Evolutionary conservation across 257 asterid genomes (phyloP).

Genomic region (Sherardia arvensis): DNA sequence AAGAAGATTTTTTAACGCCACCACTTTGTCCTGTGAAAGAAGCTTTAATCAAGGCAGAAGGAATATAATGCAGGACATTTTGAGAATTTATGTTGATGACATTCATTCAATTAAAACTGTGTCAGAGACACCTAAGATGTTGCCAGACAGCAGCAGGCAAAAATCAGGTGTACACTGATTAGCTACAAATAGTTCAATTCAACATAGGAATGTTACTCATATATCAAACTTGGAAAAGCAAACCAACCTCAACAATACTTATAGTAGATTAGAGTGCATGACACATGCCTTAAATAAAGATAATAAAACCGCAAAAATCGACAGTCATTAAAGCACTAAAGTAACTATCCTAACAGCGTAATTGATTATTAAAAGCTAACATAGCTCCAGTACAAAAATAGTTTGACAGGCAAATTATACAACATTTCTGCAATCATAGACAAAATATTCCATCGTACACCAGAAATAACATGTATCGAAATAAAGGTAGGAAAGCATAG

Average conservation of each 20-base stretch:
- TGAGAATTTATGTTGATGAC: not conserved
- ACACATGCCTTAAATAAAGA: not conserved
- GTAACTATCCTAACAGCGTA: not conserved
- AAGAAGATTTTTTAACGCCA: not conserved
- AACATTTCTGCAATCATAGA: not conserved
- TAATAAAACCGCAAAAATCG: not conserved
- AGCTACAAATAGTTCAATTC: not conserved
- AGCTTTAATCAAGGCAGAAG: not conserved
- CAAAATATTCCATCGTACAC: not conserved
- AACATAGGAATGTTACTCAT: not conserved
- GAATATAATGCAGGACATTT: not conserved
- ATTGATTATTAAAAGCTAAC: not conserved
- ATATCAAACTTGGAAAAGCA: not conserved
- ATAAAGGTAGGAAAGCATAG: not conserved
- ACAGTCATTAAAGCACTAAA: not conserved
- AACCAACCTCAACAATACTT: not conserved
- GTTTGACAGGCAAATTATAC: not conserved
- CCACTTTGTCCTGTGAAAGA: slow-evolving; percentile 2
- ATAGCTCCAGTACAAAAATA: not conserved
- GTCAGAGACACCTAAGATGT: not conserved
- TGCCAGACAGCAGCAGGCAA: not conserved
- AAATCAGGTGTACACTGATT: not conserved
- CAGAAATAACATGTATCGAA: not conserved
- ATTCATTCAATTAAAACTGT: not conserved
- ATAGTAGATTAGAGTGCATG: not conserved